Base-by-base conservation (phyloP, 2,329 filamentous ascomycete species). In the Catunica adiposa region DNA sequence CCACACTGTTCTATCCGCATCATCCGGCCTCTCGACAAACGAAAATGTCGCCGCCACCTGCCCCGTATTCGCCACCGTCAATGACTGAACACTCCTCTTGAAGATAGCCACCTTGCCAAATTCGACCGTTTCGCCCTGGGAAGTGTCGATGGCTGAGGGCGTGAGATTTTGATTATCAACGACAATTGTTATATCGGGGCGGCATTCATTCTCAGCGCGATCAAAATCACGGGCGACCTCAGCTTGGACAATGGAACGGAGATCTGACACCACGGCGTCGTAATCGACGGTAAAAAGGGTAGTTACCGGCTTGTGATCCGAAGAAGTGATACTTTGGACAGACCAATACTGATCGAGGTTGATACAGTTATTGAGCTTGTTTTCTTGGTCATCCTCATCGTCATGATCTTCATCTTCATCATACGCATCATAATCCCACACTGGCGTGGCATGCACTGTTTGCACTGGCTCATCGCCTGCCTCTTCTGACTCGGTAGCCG, bases 41-140 rank as follows among this genome's bases (percentile, higher is more conserved):
- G 76, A 78, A 63, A 96, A 84, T 0, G 74, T 85, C 0, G 92
- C 89, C 2, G 82, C 68, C 0, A 94, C 87, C 26, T 87, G 77
- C 1, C 92, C 84, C 0, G 92, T 98, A 62, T 98, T 98, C 25
- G 92, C 92, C 56, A 98, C 79, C 0, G 89, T 97, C 46, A 97
- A 66, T 2, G 74, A 78, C 3, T 83, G 77, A 7, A 73, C 75
- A 61, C 84, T 79, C 6, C 74, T 77, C 58, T 83, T 77, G 40
- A 83, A 73, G 63, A 84, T 94, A 2, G 76, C 72, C 1, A 96
- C 71, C 2, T 82, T 71, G 0, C 89, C 89, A 66, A 97, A 92
- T 63, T 90, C 79, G 0, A 97, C 77, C 1, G 79, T 79, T 62
- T 82, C 71, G 61, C 70, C 50, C 31, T 53, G 69, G 20, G 73